Evolutionary conservation across 2,329 filamentous ascomycete genomes (phyloP).

Genomic region (Myriosclerotinia duriaeana): DNA sequence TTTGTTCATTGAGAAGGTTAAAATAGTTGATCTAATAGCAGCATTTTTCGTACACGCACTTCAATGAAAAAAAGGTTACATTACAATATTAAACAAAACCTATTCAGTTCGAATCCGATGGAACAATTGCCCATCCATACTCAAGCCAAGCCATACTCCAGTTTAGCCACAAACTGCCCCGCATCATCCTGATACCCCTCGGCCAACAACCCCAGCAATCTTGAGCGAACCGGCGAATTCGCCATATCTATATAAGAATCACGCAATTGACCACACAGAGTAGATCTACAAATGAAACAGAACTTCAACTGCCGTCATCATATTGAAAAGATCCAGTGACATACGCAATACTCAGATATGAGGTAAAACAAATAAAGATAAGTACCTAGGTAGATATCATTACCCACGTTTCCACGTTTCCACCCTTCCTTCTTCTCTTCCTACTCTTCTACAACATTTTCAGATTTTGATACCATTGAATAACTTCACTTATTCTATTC

Average conservation of each 20-base stretch:
- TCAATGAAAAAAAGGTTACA: too few relatives aligned
- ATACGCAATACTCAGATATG: background rate
- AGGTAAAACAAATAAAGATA: conserved; percentile 7
- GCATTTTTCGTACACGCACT: too few relatives aligned
- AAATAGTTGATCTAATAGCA: too few relatives aligned
- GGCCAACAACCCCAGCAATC: conserved; percentile 11
- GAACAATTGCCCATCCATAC: too few relatives aligned
- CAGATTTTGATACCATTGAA: background rate
- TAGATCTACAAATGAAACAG: conserved; percentile 18
- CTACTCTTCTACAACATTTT: background rate
- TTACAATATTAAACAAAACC: too few relatives aligned
- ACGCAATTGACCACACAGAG: conserved; percentile 21
- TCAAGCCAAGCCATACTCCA: background rate
- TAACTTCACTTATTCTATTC: conserved; percentile 1
- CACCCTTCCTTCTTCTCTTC: background rate
- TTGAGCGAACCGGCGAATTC: conserved; percentile 2
- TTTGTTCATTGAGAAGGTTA: too few relatives aligned
- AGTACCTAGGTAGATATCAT: background rate
- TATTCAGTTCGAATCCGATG: too few relatives aligned
- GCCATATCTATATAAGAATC: conserved; percentile 20
- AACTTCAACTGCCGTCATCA: conserved; percentile 1
- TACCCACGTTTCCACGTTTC: background rate
- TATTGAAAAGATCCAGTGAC: background rate
- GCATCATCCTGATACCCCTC: background rate
- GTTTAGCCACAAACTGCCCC: conserved; percentile 5